These are phyloP conservation scores for Lepidium aucheri DNA, from an alignment of 345 rosid genomes.

Conservation along the genomic window DNA sequence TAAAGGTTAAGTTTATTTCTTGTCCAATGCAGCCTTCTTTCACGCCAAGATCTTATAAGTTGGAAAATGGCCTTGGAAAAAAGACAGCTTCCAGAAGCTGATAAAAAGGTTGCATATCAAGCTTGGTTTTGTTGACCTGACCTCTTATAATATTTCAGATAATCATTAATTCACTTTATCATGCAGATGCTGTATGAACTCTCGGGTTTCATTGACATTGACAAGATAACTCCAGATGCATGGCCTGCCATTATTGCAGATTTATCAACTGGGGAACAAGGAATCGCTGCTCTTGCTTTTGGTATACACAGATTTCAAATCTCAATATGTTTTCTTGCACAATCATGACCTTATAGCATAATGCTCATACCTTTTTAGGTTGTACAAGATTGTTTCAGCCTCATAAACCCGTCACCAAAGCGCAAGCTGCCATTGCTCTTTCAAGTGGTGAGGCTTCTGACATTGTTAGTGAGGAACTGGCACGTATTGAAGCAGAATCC, in stretches of 20 bases:
- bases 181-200: conserved; percentile 51
- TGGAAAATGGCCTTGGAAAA: conserved; percentile 98
- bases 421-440: conserved; percentile 93
- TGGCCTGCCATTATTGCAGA: conserved; percentile 93
- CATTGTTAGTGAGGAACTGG: conserved; percentile 73
- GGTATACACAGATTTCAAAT: conserved; percentile 41
- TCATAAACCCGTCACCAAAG: conserved; percentile 87
- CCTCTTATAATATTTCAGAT: neutral
- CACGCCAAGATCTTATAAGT: conserved; percentile 93
- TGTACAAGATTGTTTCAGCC: conserved; percentile 97
- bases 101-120: conserved; percentile 52
- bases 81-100: conserved; percentile 81
- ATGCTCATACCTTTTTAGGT: conserved; percentile 35
- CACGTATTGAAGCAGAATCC: conserved; percentile 95
- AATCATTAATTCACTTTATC: conserved; percentile 5
- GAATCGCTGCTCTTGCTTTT: conserved; percentile 85
- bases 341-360: conserved; percentile 3
- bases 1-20: conserved; percentile 2
- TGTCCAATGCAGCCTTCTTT: conserved; percentile 53
- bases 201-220: conserved; percentile 84
- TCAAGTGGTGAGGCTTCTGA: conserved; percentile 88
- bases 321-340: conserved; percentile 4
- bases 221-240: conserved; percentile 79
- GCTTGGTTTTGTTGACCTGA: neutral
- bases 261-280: conserved; percentile 79